phyloP scores from a whole-genome alignment of 2,329 filamentous ascomycete species.

The Trichoderma sp. region DNA sequence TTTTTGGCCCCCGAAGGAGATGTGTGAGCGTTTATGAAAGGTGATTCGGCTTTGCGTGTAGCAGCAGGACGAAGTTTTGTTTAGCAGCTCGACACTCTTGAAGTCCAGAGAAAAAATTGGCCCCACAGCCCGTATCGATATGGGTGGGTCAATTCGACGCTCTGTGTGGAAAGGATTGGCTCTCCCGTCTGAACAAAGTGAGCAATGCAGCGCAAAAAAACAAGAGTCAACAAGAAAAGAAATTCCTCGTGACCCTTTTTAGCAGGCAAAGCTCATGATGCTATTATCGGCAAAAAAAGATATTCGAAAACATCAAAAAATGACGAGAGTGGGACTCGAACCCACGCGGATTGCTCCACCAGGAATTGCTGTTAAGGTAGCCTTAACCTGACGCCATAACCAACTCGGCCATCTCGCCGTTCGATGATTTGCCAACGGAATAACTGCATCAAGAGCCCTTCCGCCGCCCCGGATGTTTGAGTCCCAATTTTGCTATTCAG shows the following conservation, averaged over 20 bases:
- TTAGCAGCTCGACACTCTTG: not conserved
- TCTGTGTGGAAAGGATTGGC: not conserved
- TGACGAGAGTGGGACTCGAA: slow-evolving; percentile 26
- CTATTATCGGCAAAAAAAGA: not conserved
- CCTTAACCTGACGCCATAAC: slow-evolving; percentile 26
- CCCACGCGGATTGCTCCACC: slow-evolving; percentile 26
- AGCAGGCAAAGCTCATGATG: not conserved
- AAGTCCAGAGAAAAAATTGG: slow-evolving; percentile 13
- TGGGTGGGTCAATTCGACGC: not conserved
- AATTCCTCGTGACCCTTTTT: not conserved
- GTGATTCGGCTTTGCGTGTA: not conserved
- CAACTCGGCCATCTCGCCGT: slow-evolving; percentile 25
- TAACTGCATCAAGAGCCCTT: not conserved
- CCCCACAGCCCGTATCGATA: slow-evolving; percentile 16
- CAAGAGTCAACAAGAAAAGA: too few species aligned
- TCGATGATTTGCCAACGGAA: not conserved
- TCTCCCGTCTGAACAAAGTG: not conserved
- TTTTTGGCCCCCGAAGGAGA: not conserved
- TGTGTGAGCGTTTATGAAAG: not conserved
- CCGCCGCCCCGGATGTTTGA: not conserved
- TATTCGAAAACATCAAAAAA: slow-evolving; percentile 14
- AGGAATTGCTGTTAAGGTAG: slow-evolving; percentile 26
- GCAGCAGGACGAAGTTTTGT: not conserved
- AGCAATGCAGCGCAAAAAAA: not conserved
- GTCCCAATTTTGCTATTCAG: not conserved